Percentiles rank a stretch among this genome's conserved stretches.
Evolutionary conservation across 495 filamentous ascomycete genomes (phyloP).

Genomic region (Penicillium herquei): DNA sequence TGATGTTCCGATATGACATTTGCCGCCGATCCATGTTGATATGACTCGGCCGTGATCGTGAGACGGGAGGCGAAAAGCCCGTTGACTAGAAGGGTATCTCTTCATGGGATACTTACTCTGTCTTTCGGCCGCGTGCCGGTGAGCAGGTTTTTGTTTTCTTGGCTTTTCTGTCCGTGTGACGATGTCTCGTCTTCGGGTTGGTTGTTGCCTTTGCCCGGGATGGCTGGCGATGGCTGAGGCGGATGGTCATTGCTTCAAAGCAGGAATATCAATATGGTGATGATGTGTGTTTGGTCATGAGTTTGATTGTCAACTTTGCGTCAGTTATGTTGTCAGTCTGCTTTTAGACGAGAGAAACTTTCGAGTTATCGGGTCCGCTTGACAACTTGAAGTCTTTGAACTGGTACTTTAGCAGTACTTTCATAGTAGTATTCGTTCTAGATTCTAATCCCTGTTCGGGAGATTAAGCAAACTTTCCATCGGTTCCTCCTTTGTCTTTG

Average conservation of each 20-base stretch:
- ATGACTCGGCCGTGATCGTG: constrained; percentile 15
- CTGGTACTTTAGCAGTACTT: not conserved
- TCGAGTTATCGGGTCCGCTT: too few species aligned
- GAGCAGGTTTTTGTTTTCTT: constrained; percentile 16
- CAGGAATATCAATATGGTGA: constrained; percentile 3
- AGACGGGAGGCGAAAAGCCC: constrained; percentile 2
- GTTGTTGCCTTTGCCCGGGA: constrained; percentile 13
- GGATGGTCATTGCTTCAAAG: constrained; percentile 5
- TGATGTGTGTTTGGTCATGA: not conserved
- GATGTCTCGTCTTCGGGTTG: constrained; percentile 13
- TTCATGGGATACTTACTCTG: constrained; percentile 3
- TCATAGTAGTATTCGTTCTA: constrained; percentile 1
- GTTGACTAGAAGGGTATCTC: constrained; percentile 25
- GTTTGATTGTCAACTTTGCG: not conserved
- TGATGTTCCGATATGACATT: constrained; percentile 19
- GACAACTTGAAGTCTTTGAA: not conserved
- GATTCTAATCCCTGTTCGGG: not conserved
- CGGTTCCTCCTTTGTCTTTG: not conserved
- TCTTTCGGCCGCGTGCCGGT: constrained; percentile 18
- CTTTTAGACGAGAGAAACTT: too few species aligned
- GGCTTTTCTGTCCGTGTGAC: constrained; percentile 17
- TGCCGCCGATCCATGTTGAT: not conserved
- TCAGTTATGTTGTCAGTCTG: too few species aligned
- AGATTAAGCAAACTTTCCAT: not conserved
- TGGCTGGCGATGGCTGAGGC: constrained; percentile 12